A percentile compares a stretch with the other conserved stretches of the same genome.
Evolutionary conservation across 176 grass and related monocot species (phyloP).

Genomic region (Aegilops longissima): DNA sequence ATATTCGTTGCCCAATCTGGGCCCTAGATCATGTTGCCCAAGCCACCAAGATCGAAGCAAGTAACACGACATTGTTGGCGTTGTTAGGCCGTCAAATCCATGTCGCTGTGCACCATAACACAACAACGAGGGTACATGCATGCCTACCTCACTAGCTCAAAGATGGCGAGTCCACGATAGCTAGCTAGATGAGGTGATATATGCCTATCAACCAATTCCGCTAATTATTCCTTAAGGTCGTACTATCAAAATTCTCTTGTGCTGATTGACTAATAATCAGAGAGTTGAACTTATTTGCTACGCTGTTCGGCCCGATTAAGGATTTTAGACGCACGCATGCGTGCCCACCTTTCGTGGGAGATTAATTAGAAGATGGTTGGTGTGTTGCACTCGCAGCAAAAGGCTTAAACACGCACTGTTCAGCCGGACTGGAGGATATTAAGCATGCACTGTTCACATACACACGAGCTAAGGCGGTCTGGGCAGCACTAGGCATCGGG

Average conservation of each 20-base stretch:
- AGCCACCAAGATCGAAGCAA: too few relatives aligned
- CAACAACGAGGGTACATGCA: background rate
- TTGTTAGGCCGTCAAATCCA: background rate
- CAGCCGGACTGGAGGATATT: too few relatives aligned
- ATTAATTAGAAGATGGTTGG: slow-evolving; percentile 11
- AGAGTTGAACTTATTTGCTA: background rate
- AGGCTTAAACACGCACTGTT: background rate
- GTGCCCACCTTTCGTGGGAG: background rate
- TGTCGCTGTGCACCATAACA: background rate
- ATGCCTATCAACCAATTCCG: background rate
- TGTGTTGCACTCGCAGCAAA: background rate
- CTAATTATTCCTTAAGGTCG: background rate
- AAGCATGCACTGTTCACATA: too few relatives aligned
- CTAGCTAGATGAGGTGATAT: background rate
- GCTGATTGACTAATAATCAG: background rate
- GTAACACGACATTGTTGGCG: background rate
- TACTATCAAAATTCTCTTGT: background rate
- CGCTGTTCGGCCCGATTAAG: slow-evolving; percentile 30
- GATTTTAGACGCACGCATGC: slow-evolving; percentile 11
- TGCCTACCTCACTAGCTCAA: background rate
- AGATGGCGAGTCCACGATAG: background rate
- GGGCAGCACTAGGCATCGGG: too few relatives aligned
- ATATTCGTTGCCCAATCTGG: too few relatives aligned
- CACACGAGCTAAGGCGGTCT: too few relatives aligned
- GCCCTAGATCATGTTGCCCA: background rate